A percentile compares a stretch with the other conserved stretches of the same genome.
Evolutionary conservation across 768 basidiomycete species (phyloP).

Genomic region (Serpula lacrymans): DNA sequence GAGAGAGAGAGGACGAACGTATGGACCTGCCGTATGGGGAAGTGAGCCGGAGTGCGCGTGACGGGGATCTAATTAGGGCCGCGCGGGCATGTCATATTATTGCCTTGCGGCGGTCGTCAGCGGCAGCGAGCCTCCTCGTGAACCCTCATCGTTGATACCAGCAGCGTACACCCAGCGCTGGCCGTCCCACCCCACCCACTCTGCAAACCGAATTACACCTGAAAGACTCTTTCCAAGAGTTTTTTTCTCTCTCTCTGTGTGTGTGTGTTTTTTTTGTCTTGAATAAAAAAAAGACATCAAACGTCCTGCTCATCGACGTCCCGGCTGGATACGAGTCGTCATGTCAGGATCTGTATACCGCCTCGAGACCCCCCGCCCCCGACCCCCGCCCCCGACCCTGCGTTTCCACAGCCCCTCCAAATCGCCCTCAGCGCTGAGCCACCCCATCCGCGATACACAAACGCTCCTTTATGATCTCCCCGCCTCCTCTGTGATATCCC

Average conservation of each 20-base stretch:
- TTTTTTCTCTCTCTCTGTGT: no score
- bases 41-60: no score
- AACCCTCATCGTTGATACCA: conserved; percentile 13
- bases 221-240: no score
- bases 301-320: conserved; percentile 15
- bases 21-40: no score
- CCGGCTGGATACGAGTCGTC: conserved; percentile 33
- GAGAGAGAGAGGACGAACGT: no score
- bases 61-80: no score
- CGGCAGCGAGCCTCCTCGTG: conserved; percentile 26
- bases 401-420: conserved; percentile 48
- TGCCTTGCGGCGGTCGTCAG: conserved; percentile 25
- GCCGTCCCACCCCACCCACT: no score
- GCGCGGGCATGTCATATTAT: no score
- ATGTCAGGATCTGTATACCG: conserved; percentile 66
- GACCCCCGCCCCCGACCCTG: conserved; percentile 56
- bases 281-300: neutral
- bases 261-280: no score
- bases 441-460: conserved; percentile 45
- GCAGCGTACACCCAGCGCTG: conserved; percentile 3
- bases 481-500: conserved; percentile 46
- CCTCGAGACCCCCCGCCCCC: conserved; percentile 60
- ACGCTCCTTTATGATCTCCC: conserved; percentile 78
- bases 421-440: conserved; percentile 41
- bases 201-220: no score